Percentiles rank a stretch among this genome's conserved stretches.
phyloP scores from a whole-genome alignment of 2,329 filamentous ascomycete genomes.

The Davidsoniella eucalypti region DNA sequence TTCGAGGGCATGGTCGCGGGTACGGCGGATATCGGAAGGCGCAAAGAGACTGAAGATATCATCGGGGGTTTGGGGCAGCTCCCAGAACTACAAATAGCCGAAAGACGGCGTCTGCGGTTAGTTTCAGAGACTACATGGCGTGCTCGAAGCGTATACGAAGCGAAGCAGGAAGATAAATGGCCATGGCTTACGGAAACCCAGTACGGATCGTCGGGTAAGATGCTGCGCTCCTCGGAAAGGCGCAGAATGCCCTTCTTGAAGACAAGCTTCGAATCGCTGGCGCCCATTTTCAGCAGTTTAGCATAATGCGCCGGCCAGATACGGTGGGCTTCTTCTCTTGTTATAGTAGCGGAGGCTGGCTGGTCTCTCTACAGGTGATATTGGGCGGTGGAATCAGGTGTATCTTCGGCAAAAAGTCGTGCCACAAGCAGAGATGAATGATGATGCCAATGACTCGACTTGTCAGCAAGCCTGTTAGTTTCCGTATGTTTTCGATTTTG shows the following conservation, averaged over 20 bases:
- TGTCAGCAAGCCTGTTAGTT: no score
- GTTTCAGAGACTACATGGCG: no score
- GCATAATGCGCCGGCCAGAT: constrained; percentile 5
- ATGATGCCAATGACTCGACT: no score
- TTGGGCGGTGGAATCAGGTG: no score
- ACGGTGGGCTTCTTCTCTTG: no score
- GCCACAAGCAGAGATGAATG: not conserved
- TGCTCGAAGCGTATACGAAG: not conserved
- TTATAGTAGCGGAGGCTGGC: no score
- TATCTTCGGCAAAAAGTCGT: not conserved
- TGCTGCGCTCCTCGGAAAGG: constrained; percentile 79
- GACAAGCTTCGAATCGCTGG: constrained; percentile 94
- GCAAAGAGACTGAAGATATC: constrained; percentile 96
- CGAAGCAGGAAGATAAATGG: not conserved
- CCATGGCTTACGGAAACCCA: constrained; percentile 63
- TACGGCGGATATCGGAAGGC: constrained; percentile 71
- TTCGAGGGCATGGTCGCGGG: constrained; percentile 66
- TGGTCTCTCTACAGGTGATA: no score
- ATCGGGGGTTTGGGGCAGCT: constrained; percentile 85
- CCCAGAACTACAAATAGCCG: constrained; percentile 67
- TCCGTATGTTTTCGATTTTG: no score
- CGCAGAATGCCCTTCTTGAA: constrained; percentile 98
- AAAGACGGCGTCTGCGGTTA: not conserved
- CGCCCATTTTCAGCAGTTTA: constrained; percentile 50
- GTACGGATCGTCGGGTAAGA: constrained; percentile 75